These are phyloP conservation scores for Mikania micrantha DNA, from an alignment of 129 eudicot genomes.

Conservation along the genomic window DNA sequence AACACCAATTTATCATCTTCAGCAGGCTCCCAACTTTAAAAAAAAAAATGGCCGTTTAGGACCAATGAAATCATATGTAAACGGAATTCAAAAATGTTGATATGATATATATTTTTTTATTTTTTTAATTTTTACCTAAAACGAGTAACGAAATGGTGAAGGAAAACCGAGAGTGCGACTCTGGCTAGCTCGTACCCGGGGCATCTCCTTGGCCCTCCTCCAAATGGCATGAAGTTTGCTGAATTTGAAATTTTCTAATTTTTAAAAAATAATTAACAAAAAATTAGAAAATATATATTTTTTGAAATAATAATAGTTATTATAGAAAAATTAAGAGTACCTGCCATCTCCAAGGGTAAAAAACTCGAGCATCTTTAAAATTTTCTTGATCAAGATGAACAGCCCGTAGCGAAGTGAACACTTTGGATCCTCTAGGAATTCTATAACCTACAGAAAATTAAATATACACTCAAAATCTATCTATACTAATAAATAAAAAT, in stretches of 20 bases:
- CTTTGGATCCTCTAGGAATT: constrained; percentile 83
- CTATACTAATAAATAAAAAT: background rate
- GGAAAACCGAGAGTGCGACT: constrained; percentile 81
- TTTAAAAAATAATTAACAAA: background rate
- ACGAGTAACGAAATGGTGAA: constrained; percentile 70
- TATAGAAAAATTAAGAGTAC: constrained; percentile 14
- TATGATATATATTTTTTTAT: too few relatives aligned
- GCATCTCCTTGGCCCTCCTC: constrained; percentile 95
- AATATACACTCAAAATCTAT: background rate
- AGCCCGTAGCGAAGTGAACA: constrained; percentile 73
- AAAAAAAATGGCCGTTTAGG: background rate
- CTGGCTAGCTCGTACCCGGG: constrained; percentile 93
- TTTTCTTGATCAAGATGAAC: constrained; percentile 66
- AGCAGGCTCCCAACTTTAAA: constrained; percentile 69
- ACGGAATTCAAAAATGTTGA: background rate
- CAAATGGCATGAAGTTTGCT: constrained; percentile 70
- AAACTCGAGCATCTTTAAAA: constrained; percentile 80
- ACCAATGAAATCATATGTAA: background rate
- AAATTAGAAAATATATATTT: background rate
- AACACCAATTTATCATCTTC: constrained; percentile 82
- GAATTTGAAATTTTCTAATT: constrained; percentile 32
- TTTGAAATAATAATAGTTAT: background rate
- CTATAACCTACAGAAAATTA: constrained; percentile 49
- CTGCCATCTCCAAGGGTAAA: constrained; percentile 97
- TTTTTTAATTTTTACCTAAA: constrained; percentile 62